Base-by-base conservation (phyloP, 352 stramenopile genomes). In the Phytopythium litorale region DNA sequence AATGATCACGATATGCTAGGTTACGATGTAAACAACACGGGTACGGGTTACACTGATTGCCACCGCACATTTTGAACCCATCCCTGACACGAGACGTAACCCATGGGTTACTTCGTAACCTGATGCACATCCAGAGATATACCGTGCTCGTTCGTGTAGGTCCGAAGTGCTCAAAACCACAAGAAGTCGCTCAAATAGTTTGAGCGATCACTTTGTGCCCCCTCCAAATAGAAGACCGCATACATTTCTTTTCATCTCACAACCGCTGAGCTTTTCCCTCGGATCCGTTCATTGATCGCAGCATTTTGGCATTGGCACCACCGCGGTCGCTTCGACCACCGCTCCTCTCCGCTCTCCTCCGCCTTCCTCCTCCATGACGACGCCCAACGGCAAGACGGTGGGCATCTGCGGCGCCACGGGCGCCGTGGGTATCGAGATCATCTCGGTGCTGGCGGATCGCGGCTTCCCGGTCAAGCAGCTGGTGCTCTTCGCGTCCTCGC, bases 361-460 rank as follows among this genome's bases (percentile, higher is more conserved):
- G 1, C 25, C 25, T 28, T 40, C 35, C 35, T 40, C 35, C 35
- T 40, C 15, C 32, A 89, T 84, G 76, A 85, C 75, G 58, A 87
- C 72, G 33, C 68, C 69, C 19, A 75, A 58, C 45, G 84, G 81
- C 12, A 91, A 90, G 71, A 88, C 67, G 32, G 74, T 95, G 21
- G 84, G 82, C 50, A 92, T 94, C 65, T 91, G 84, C 70, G 84
- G 84, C 62, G 83, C 82, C 19, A 93, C 95, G 19, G 97, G 97
- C 59, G 97, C 97, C 23, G 97, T 99, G 12, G 97, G 97, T 35
- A 94, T 98, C 62, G 97, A 99, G 83, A 97, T 99, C 76, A 86
- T 98, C 50, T 81, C 84, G 32, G 92, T 96, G 67, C 81, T 99
- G 53, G 73, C 69, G 40, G 65, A 72, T 59, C 81, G 77, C 62